A percentile compares a stretch with the other conserved stretches of the same genome.
Conservation (phyloP, 495 filamentous ascomycete species). For the Xanthoparmelia taractica region DNA sequence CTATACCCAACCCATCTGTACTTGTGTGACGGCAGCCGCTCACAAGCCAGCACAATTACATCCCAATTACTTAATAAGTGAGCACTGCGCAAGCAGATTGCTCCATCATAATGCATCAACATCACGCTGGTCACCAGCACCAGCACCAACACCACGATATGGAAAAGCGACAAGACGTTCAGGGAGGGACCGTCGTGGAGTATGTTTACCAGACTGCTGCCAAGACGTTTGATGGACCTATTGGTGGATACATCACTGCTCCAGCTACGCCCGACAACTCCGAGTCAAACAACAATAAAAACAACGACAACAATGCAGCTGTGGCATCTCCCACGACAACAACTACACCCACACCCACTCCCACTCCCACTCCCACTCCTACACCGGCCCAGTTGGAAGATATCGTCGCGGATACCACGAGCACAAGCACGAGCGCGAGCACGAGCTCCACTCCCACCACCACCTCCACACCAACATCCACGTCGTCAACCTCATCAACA, state of each 20-base stretch:
- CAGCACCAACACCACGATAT: conserved; percentile 16
- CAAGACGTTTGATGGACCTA: conserved; percentile 47
- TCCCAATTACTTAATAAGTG: conserved; percentile 12
- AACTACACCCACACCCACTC: neutral
- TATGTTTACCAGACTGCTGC: conserved; percentile 50
- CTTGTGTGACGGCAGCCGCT: conserved; percentile 5
- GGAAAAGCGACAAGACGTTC: conserved; percentile 23
- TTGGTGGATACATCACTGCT: conserved; percentile 49
- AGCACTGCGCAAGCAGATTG: conserved; percentile 19
- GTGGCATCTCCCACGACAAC: neutral
- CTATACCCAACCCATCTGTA: neutral
- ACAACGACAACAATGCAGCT: conserved; percentile 10
- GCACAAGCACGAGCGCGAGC: neutral
- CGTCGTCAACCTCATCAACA: neutral
- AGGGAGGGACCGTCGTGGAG: conserved; percentile 35
- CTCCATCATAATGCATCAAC: conserved; percentile 26
- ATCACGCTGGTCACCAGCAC: conserved; percentile 30
- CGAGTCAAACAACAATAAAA: conserved; percentile 9
- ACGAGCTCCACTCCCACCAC: neutral
- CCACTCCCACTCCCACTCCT: neutral
- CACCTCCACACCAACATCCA: neutral
- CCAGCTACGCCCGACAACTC: conserved; percentile 21
- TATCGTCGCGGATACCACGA: neutral
- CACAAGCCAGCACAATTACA: neutral
- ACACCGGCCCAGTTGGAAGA: neutral